These are phyloP conservation scores for Candida takata DNA, from an alignment of 805 yeast species.

Conservation along the genomic window DNA sequence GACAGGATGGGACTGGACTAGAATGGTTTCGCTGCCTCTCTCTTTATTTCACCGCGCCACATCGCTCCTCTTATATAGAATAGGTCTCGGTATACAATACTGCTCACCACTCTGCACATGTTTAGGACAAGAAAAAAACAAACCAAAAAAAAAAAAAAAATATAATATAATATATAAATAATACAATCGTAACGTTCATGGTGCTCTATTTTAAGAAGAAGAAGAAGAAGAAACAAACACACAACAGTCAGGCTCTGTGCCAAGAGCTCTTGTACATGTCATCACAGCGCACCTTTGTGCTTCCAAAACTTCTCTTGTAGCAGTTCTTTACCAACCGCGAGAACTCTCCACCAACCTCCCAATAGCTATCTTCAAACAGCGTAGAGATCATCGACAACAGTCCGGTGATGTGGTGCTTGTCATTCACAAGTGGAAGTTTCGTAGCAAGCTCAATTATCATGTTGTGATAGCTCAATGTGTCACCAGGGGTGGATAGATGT, in stretches of 20 bases:
- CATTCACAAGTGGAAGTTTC: slow-evolving; percentile 31
- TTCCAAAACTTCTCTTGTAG: slow-evolving; percentile 46
- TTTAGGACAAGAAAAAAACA: too few species aligned
- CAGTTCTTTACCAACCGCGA: slow-evolving; percentile 47
- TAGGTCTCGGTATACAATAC: too few species aligned
- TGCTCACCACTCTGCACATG: too few species aligned
- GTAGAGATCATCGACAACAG: slow-evolving; percentile 39
- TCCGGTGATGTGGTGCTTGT: slow-evolving; percentile 49
- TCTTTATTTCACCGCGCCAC: too few species aligned
- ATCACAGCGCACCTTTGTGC: slow-evolving; percentile 37
- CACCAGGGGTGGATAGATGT: slow-evolving; percentile 25
- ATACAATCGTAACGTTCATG: not conserved
- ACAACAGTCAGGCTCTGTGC: slow-evolving; percentile 17
- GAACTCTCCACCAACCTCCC: slow-evolving; percentile 54
- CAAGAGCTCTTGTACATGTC: slow-evolving; percentile 39
- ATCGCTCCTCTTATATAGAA: too few species aligned
- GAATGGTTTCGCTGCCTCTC: too few species aligned
- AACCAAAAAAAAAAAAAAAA: too few species aligned
- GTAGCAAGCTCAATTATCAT: slow-evolving; percentile 35
- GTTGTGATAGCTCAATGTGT: slow-evolving; percentile 33
- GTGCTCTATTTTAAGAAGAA: not conserved
- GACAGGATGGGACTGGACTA: too few species aligned
- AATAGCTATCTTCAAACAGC: slow-evolving; percentile 35
- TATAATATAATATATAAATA: too few species aligned
- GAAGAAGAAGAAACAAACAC: not conserved